Evolutionary conservation across 1,139 yeast genomes (phyloP), one percentile per base, ranked within the genome.

Genomic region (Magnusiomyces tetraspermus): DNA sequence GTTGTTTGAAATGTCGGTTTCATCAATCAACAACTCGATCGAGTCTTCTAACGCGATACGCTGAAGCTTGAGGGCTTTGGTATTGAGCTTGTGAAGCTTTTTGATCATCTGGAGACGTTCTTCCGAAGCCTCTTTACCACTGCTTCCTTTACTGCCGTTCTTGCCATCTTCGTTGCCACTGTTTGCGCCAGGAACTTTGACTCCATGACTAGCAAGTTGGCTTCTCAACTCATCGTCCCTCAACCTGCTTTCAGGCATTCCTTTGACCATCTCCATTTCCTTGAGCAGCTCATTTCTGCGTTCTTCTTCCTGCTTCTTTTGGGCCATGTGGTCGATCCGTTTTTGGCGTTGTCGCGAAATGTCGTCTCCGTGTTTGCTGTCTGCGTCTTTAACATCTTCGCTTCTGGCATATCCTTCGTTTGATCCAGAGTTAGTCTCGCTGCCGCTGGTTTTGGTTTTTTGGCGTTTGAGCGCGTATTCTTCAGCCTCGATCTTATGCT

Each of bases 191-290:
- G n/a, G n/a, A n/a, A n/a, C n/a, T n/a, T n/a, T n/a, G n/a, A n/a
- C n/a, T n/a, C n/a, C n/a, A n/a, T n/a, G n/a, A n/a, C n/a, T n/a
- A n/a, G n/a, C n/a, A n/a, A 85, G 69, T 52, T 69, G 64, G 6
- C 57, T 55, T 51, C 73, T 70, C 8, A 84, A 82, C 21, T 78
- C 81, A 2, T 68, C 77, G 59, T 82, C 86, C 28, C 56, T 45
- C 43, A 57, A 23, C 22, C 53, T 55, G n/a, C 46, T 48, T 44
- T 51, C 54, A 19, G 48, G 53, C 43, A 55, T 53, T 49, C 48
- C 57, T 40, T 42, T 56, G 38, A 46, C 51, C 43, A 40, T 51
- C 51, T 54, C 52, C 45, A 41, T 43, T 33, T 50, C 52, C 31
- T 40, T 45, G 49, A 46, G 46, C 28, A 54, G 59, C 19, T 56